Evolutionary conservation across 805 yeast species (phyloP).

Genomic region (Peterozyma xylosa): DNA sequence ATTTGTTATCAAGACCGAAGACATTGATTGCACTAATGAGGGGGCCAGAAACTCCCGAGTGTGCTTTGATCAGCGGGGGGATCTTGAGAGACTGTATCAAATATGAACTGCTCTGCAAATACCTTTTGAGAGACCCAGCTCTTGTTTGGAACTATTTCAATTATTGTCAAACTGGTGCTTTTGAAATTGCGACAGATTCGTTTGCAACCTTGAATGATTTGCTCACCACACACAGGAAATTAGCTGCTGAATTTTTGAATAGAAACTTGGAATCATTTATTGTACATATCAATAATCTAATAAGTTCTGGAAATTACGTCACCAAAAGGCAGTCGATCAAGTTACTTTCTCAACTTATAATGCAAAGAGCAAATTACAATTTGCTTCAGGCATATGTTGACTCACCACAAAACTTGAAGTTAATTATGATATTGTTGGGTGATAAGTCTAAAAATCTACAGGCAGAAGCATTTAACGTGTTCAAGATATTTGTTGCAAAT

Average conservation of each 20-base stretch:
- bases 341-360: constrained; percentile 62
- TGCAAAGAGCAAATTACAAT: constrained; percentile 61
- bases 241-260: constrained; percentile 65
- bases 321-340: constrained; percentile 87
- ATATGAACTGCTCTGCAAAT: constrained; percentile 60
- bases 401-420: constrained; percentile 74
- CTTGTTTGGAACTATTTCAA: constrained; percentile 78
- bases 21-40: constrained; percentile 54
- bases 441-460: constrained; percentile 89
- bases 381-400: constrained; percentile 74
- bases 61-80: constrained; percentile 66
- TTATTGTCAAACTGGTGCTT: constrained; percentile 66
- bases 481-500: constrained; percentile 93
- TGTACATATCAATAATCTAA: constrained; percentile 54
- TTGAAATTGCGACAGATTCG: constrained; percentile 88
- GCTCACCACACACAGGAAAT: constrained; percentile 59
- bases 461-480: constrained; percentile 84
- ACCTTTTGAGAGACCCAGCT: constrained; percentile 45
- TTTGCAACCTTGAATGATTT: constrained; percentile 70
- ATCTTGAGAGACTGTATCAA: constrained; percentile 82
- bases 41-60: constrained; percentile 70
- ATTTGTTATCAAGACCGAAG: constrained; percentile 59
- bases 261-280: constrained; percentile 53
- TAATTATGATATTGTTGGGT: constrained; percentile 77
- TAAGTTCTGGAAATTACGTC: constrained; percentile 78